Evolutionary conservation across 2,329 filamentous ascomycete genomes (phyloP).

Genomic region (Hypoxylon sp.): DNA sequence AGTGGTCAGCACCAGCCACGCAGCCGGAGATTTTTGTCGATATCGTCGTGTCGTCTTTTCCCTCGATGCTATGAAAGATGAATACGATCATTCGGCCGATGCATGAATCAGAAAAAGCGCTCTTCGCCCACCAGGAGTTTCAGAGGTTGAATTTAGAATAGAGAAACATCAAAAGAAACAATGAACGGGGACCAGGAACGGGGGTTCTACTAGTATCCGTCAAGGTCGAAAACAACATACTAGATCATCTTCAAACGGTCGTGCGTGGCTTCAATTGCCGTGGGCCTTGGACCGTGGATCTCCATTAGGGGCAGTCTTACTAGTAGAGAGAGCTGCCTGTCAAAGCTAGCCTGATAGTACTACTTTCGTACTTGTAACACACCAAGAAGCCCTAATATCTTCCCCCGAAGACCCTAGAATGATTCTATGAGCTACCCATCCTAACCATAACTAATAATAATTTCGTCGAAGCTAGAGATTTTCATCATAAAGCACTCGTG

Average conservation of each 20-base stretch:
- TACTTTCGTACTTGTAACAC: slow-evolving; percentile 25
- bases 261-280: slow-evolving; percentile 38
- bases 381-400: slow-evolving; percentile 16
- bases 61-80: slow-evolving; percentile 20
- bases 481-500: background rate
- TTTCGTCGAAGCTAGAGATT: slow-evolving; percentile 2
- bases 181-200: slow-evolving; percentile 22
- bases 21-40: slow-evolving; percentile 11
- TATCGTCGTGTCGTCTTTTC: background rate
- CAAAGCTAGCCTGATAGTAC: slow-evolving; percentile 34
- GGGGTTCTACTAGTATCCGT: slow-evolving; percentile 36
- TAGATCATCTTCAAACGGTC: slow-evolving; percentile 31
- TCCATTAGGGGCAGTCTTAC: slow-evolving; percentile 22
- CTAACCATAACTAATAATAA: slow-evolving; percentile 21
- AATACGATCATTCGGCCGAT: slow-evolving; percentile 11
- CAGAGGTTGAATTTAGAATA: slow-evolving; percentile 20
- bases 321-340: slow-evolving; percentile 30
- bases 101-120: slow-evolving; percentile 12
- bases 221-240: slow-evolving; percentile 26
- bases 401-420: slow-evolving; percentile 21
- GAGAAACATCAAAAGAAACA: slow-evolving; percentile 33
- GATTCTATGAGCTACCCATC: slow-evolving; percentile 12
- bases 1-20: slow-evolving; percentile 18
- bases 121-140: slow-evolving; percentile 23
- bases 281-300: slow-evolving; percentile 33